Evolutionary conservation across 129 eudicot genomes (phyloP), one percentile per base, ranked within the genome.

Genomic region (Scalesia atractyloides): DNA sequence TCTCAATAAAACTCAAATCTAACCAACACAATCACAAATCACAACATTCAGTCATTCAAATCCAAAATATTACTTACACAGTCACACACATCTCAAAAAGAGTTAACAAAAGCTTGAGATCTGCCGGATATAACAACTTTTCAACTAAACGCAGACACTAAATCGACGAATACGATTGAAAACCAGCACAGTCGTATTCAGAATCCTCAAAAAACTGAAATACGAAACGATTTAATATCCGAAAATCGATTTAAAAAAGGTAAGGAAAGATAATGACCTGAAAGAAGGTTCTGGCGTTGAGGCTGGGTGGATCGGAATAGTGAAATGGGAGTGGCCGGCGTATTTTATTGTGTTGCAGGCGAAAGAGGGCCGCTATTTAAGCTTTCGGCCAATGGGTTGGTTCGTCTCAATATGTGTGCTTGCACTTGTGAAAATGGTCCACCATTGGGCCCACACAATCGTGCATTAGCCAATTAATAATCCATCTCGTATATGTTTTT

Each of bases 341-440:
- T 73, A 20, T 39, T 36, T 6, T 43, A 49, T 49, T 64, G 11
- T 43, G 36, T 49, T 64, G 64, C 71, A 50, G 72, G 78, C 13
- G 53, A 13, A 63, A 34, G 14, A 19, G 16, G 47, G 4, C 48
- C 37, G 71, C 17, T 74, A 64, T 74, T 50, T 74, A 74, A 74
- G 72, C 72, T 74, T 73, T 30, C 7, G 46, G 66, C 44, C 43
- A 60, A 60, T 74, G 51, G 79, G 72, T 19, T 19, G 19, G 44
- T 50, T 14, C 72, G 71, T 51, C 79, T 20, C 71, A 64, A 74
- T 74, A 69, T 64, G 78, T 73, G 79, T 74, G 72, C 79, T 74
- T 17, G 36, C 64, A 20, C 16, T 34, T 33, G 1, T 53, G 51
- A 10, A 22, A 34, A 30, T 4, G 68, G 77, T 46, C 77, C 77